Evolutionary conservation across 139 green algal species (phyloP).

Genomic region (Coccomyxa sp.): DNA sequence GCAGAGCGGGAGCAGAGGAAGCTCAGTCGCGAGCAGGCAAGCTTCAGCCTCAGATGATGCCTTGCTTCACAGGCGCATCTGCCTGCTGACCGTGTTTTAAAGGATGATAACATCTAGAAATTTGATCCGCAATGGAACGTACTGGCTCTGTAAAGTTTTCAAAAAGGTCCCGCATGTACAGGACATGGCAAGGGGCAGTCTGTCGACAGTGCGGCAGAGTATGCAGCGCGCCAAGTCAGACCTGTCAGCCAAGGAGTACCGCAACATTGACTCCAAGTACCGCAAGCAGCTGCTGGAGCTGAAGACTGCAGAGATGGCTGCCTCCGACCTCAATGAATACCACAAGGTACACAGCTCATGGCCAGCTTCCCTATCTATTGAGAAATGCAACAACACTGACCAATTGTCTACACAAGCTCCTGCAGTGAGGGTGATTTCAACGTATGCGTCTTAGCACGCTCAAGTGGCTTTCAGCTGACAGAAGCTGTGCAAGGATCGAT

Average conservation of each 20-base stretch:
- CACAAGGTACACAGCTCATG: constrained; percentile 73
- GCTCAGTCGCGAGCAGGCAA: background rate
- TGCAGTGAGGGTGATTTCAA: no score
- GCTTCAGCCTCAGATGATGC: background rate
- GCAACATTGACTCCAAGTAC: constrained; percentile 68
- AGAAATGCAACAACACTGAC: no score
- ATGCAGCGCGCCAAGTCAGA: constrained; percentile 26
- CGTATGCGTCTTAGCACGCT: no score
- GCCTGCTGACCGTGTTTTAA: background rate
- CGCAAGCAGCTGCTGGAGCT: constrained; percentile 52
- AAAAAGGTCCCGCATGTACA: background rate
- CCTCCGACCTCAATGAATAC: constrained; percentile 90
- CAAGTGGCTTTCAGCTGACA: no score
- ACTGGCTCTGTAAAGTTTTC: background rate
- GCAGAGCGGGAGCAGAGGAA: background rate
- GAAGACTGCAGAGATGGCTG: constrained; percentile 86
- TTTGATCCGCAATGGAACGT: background rate
- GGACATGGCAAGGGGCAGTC: constrained; percentile 30
- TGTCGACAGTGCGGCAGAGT: constrained; percentile 27
- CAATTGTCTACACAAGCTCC: no score
- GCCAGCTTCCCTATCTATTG: no score
- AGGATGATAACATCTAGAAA: background rate
- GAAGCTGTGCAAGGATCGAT: no score
- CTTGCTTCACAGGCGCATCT: background rate
- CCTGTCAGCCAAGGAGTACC: constrained; percentile 56